Conservation (phyloP, 148 eudicot genomes). For the Cornus kousa region DNA sequence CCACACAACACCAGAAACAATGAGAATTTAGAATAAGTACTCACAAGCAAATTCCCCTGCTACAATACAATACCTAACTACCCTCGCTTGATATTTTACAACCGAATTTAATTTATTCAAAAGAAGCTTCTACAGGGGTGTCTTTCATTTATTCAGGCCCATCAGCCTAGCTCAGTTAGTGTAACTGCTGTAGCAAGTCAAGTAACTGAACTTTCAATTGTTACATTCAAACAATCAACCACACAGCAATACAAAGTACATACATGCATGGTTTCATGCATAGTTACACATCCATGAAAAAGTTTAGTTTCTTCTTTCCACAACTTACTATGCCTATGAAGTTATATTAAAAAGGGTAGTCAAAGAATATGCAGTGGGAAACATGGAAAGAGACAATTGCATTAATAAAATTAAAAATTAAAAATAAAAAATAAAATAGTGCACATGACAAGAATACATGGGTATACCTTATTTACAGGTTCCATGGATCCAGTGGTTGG, state of each 20-base stretch:
- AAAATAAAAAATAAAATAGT: neutral
- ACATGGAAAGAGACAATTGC: neutral
- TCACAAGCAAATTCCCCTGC: neutral
- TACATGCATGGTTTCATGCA: neutral
- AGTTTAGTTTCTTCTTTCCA: neutral
- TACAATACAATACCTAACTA: neutral
- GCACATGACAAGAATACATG: neutral
- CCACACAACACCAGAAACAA: neutral
- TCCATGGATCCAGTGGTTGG: constrained; percentile 64
- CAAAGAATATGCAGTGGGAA: neutral
- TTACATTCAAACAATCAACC: neutral
- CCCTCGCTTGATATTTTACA: neutral
- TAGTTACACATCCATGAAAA: neutral
- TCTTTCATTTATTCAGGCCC: neutral
- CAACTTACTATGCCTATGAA: neutral
- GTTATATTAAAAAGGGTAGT: neutral
- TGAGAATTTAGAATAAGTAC: neutral
- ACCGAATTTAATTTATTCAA: neutral
- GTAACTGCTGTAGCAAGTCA: neutral
- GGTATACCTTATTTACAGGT: constrained; percentile 69
- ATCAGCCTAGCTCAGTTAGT: neutral
- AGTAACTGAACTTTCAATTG: neutral
- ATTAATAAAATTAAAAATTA: neutral
- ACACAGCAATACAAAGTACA: neutral
- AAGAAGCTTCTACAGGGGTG: neutral